Evolutionary conservation across 1,139 yeast species (phyloP), one percentile per base, ranked within the genome.

Genomic region (Ashbya aceris): DNA sequence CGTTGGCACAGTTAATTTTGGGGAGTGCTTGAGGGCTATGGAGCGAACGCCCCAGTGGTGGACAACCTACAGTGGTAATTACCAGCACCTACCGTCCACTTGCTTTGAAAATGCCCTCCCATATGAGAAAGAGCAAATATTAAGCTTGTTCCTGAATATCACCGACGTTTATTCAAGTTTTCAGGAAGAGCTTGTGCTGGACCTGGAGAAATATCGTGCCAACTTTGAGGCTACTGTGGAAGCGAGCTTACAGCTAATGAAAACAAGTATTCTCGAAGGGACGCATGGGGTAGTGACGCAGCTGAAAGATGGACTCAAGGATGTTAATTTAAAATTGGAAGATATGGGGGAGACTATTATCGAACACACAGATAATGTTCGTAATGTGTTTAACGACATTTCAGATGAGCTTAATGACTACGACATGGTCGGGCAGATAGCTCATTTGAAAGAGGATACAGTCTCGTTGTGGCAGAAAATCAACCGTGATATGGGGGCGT

Each of bases 21-120:
- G 50, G 38, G 50, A 47, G 3, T 77, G 83, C 49, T 61, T 76
- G 32, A 38, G 49, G 1, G 56, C 64, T 1, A 49, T 76, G 38
- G 74, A 74, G 47, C 53, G 50, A 26, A 61, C 68, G 1, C 68
- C 77, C 1, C 79, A 75, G 51, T 71, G 71, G 63, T 77, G 83
- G 83, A 76, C 81, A 0, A 72, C 77, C 0, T 77, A 71, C 49
- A 75, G 76, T 48, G 82, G 82, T 0, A 71, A 76, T 48, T 76
- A 73, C 49, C 64, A 77, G 40, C 69, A 70, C 20, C 57, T 76
- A 1, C 66, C 70, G 2, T 63, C 67, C 3, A 60, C 75, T 0
- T 77, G 82, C 49, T 64, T 63, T 47, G 77, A 74, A 43, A 70
- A 72, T 38, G 65, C 76, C 0, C 49, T 73, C 3, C 79, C 79